phyloP scores from a whole-genome alignment of 257 asterid species.

The Solanum microdontum region DNA sequence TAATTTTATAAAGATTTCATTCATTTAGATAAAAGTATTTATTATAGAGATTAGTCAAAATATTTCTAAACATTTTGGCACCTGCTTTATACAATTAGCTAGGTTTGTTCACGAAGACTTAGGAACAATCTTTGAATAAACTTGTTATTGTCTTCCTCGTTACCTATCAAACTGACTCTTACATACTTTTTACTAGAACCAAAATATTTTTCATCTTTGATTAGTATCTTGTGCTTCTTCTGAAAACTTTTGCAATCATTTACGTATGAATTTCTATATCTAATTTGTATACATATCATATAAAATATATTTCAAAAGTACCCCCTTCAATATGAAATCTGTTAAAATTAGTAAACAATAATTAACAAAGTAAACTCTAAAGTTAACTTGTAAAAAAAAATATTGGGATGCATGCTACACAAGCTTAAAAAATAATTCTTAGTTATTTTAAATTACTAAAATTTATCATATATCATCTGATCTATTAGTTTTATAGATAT shows the following conservation, averaged over 20 bases:
- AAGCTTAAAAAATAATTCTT: background rate
- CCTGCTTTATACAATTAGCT: background rate
- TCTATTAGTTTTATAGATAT: background rate
- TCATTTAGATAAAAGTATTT: background rate
- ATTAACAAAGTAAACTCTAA: background rate
- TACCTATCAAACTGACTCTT: constrained; percentile 51
- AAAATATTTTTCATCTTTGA: constrained; percentile 62
- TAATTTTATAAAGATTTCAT: background rate
- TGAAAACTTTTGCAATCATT: constrained; percentile 64
- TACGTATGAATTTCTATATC: background rate
- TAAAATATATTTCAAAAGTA: no score
- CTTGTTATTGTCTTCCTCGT: constrained; percentile 37
- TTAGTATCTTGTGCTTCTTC: constrained; percentile 39
- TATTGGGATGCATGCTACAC: background rate
- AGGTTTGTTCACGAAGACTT: background rate
- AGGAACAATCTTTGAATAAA: constrained; percentile 41
- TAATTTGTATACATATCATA: no score
- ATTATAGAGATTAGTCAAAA: background rate
- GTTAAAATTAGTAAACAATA: background rate
- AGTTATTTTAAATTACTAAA: background rate
- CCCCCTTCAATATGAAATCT: background rate
- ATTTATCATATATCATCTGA: background rate
- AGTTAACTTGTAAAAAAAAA: background rate
- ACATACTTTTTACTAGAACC: constrained; percentile 56
- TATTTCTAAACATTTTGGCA: background rate